Conservation (phyloP, 1,284 basidiomycete species). For the Ustilago xerochloae region DNA sequence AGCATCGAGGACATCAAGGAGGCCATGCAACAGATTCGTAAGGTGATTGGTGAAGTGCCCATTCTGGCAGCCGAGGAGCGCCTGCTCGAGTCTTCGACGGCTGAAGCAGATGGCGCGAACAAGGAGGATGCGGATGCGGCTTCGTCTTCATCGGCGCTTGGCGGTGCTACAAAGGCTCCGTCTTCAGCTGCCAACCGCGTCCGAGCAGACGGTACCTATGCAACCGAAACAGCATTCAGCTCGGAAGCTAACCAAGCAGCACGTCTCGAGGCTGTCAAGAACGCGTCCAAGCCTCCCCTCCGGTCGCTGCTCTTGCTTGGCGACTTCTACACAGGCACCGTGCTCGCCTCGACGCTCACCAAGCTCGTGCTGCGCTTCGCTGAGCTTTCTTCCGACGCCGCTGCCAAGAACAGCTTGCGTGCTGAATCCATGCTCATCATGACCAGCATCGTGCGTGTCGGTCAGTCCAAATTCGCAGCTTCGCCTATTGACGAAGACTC, state of each 20-base stretch:
- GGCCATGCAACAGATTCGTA: constrained; percentile 82
- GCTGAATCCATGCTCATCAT: constrained; percentile 99
- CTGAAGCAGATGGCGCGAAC: constrained; percentile 28
- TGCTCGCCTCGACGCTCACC: constrained; percentile 86
- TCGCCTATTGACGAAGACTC: constrained; percentile 98
- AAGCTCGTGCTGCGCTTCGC: constrained; percentile 89
- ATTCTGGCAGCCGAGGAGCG: constrained; percentile 78
- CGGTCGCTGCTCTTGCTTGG: constrained; percentile 92
- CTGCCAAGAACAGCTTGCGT: constrained; percentile 73
- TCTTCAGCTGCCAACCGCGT: constrained; percentile 75
- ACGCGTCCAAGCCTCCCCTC: constrained; percentile 88
- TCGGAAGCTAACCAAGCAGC: constrained; percentile 75
- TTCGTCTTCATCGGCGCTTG: constrained; percentile 42
- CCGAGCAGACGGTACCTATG: constrained; percentile 96
- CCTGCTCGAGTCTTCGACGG: constrained; percentile 64
- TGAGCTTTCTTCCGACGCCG: constrained; percentile 75
- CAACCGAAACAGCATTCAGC: constrained; percentile 90
- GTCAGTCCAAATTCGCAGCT: constrained; percentile 93
- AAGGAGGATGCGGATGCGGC: constrained; percentile 36
- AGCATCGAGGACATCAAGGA: constrained; percentile 61
- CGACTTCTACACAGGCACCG: constrained; percentile 95
- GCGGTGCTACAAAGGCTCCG: constrained; percentile 66
- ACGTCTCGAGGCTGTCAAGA: constrained; percentile 82
- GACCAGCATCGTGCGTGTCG: constrained; percentile 94
- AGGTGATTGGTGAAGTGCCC: constrained; percentile 93